Evolutionary conservation across 2,329 filamentous ascomycete genomes (phyloP).

Genomic region (Colletotrichum simmondsii): DNA sequence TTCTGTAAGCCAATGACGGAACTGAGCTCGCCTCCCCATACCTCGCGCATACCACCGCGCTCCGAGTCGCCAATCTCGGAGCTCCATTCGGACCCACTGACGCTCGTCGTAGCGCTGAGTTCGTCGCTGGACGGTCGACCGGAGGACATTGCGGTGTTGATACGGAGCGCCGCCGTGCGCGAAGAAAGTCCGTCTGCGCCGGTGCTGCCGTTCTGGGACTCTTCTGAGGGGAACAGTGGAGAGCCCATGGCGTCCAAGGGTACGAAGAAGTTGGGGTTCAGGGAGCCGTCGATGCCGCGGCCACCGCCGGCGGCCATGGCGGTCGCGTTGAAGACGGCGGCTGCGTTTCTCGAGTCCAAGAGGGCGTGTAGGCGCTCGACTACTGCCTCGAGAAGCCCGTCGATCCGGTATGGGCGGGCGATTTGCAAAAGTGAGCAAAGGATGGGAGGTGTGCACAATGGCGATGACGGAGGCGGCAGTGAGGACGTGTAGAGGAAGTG

Average conservation of each 20-base stretch:
- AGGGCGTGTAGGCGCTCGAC: slow-evolving; percentile 90
- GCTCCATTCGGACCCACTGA: slow-evolving; percentile 67
- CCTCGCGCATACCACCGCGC: slow-evolving; percentile 63
- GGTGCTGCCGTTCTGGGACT: slow-evolving; percentile 35
- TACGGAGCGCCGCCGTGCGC: slow-evolving; percentile 54
- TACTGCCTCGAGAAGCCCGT: slow-evolving; percentile 91
- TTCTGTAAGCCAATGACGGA: slow-evolving; percentile 97
- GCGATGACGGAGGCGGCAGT: slow-evolving; percentile 79
- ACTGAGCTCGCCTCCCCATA: slow-evolving; percentile 86
- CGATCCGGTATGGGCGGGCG: slow-evolving; percentile 90
- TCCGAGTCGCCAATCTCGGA: slow-evolving; percentile 64
- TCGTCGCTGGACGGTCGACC: slow-evolving; percentile 58
- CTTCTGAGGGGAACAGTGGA: slow-evolving; percentile 34
- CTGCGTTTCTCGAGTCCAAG: slow-evolving; percentile 92
- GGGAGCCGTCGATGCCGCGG: slow-evolving; percentile 77
- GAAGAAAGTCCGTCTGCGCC: slow-evolving; percentile 44
- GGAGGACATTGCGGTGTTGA: slow-evolving; percentile 57
- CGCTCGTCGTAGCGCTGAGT: slow-evolving; percentile 60
- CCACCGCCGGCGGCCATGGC: slow-evolving; percentile 98
- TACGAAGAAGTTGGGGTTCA: slow-evolving; percentile 73
- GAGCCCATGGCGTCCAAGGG: slow-evolving; percentile 55
- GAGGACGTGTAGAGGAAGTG: slow-evolving; percentile 95
- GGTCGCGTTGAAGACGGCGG: slow-evolving; percentile 96
- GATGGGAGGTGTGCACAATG: slow-evolving; percentile 92
- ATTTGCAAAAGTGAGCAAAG: slow-evolving; percentile 95